Base-by-base conservation (phyloP, 306 rosid species). In the Trifolium fragiferum region DNA sequence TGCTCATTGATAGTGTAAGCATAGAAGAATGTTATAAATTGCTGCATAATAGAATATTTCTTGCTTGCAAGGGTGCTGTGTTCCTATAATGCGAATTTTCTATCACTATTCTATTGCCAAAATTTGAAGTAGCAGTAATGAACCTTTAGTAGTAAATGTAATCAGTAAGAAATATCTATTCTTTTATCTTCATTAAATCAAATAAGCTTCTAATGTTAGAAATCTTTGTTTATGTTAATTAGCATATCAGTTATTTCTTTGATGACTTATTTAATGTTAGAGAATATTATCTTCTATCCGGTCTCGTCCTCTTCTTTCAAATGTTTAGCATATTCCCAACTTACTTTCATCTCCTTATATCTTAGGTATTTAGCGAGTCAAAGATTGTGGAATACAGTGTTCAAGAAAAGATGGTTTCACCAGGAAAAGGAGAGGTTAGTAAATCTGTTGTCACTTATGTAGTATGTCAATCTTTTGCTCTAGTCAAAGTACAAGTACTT, bases 361-460 rank as follows among this genome's bases (percentile, higher is more conserved):
- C 63, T 63, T 76, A 93, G 95, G 50, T 90, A 74, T 93, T 93
- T 55, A 79, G 81, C 46, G 97, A 90, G 86, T 90, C 97, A 70
- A 87, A 84, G 86, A 93, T 93, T 84, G 89, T 84, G 72, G 93
- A 89, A 70, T 93, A 86, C 86, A 80, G 13, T 63, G 32, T 93
- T 53, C 19, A 85, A 77, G 98, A 93, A 84, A 74, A 84, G 51
- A 57, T 77, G 72, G 78, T 82, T 68, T 89, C 96, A 51, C 90
- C 93, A 10, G 89, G 87, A 76, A 90, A 84, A 55, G 88, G 78
- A 64, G 98, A 93, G 97, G 98, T 93, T 64, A 21, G 73, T 68
- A 80, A 71, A 68, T 70, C 37, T 79, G 37, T 67, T 30, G 53
- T 59, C 68, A 62, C 7, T 49, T 23, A 10, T 44, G 20, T 66